Evolutionary conservation across 352 stramenopile genomes (phyloP), one percentile per base, ranked within the genome.

Genomic region (Pythium insidiosum): DNA sequence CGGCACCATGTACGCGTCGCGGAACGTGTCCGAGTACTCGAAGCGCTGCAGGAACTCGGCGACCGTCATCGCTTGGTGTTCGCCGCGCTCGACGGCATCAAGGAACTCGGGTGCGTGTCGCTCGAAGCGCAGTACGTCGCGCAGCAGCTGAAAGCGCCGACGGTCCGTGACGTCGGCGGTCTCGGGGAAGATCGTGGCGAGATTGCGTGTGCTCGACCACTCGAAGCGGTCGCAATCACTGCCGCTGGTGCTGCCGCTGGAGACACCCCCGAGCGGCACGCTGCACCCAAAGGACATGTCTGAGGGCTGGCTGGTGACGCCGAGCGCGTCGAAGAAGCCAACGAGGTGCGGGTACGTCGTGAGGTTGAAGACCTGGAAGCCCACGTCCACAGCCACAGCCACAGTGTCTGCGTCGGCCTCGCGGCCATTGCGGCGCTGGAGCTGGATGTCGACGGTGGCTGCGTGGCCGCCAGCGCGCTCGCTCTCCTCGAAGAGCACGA

Each of bases 301-400:
- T 2, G 64, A 78, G 24, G 77, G 47, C 48, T 76, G 68, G 26
- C 58, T 61, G 38, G 65, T 43, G 6, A 95, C 68, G 25, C 62
- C 67, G 11, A 96, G 56, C 37, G 67, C 56, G 7, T 78, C 50
- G 43, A 96, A 96, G 58, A 94, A 84, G 6, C 56, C 45, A 5
- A 76, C 75, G 54, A 97, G 74, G 43, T 95, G 93, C 28, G 85
- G 85, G 65, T 97, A 97, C 51, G 94, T 95, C 9, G 56, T 55
- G n/a, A 76, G 45, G 50, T 95, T 96, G 56, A 88, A 96, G n/a
- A 95, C 85, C 76, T 95, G 94, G 54, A 96, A 95, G 4, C 85
- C 85, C 19, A 90, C 84, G 57, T 97, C 88, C 13, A 96, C 51
- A 13, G 44, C 30, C 5, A 59, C 51, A 3, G 18, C 38, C 24